phyloP scores from a whole-genome alignment of 495 filamentous ascomycete species.

The Margaritispora aquatica region DNA sequence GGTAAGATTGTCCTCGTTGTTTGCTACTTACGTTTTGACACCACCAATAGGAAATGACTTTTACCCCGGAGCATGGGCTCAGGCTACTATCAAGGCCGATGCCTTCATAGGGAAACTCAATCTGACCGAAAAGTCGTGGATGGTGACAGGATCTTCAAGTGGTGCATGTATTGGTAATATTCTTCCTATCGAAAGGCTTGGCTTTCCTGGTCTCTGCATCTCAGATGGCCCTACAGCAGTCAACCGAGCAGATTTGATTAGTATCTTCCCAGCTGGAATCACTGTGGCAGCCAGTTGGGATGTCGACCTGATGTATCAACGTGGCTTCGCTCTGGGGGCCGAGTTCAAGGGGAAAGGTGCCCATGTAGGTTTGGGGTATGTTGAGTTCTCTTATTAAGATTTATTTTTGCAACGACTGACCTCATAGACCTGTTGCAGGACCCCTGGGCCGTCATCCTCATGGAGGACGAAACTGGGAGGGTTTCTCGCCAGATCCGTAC shows the following conservation, averaged over 20 bases:
- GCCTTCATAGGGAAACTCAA: slow-evolving; percentile 4
- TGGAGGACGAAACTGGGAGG: slow-evolving; percentile 85
- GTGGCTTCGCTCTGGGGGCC: slow-evolving; percentile 70
- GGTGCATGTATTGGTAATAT: slow-evolving; percentile 65
- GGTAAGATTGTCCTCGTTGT: too few relatives aligned
- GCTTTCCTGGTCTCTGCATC: slow-evolving; percentile 41
- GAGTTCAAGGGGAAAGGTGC: slow-evolving; percentile 79
- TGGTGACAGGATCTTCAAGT: slow-evolving; percentile 11
- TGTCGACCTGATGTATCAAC: slow-evolving; percentile 51
- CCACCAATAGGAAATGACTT: neutral
- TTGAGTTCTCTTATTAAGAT: neutral
- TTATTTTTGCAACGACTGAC: neutral
- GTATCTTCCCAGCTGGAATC: slow-evolving; percentile 73
- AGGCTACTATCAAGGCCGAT: slow-evolving; percentile 4
- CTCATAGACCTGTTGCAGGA: slow-evolving; percentile 67
- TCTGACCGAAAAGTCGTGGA: slow-evolving; percentile 9
- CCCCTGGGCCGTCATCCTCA: slow-evolving; percentile 67
- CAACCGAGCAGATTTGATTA: slow-evolving; percentile 57
- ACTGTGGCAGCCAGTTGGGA: slow-evolving; percentile 71
- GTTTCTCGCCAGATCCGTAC: slow-evolving; percentile 67
- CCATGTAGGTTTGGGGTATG: slow-evolving; percentile 61
- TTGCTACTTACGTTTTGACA: neutral
- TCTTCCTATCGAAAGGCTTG: slow-evolving; percentile 41
- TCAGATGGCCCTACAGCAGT: slow-evolving; percentile 45
- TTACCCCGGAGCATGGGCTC: neutral